These are phyloP conservation scores for Suillus weaverae DNA, from an alignment of 768 basidiomycete genomes.

Conservation along the genomic window DNA sequence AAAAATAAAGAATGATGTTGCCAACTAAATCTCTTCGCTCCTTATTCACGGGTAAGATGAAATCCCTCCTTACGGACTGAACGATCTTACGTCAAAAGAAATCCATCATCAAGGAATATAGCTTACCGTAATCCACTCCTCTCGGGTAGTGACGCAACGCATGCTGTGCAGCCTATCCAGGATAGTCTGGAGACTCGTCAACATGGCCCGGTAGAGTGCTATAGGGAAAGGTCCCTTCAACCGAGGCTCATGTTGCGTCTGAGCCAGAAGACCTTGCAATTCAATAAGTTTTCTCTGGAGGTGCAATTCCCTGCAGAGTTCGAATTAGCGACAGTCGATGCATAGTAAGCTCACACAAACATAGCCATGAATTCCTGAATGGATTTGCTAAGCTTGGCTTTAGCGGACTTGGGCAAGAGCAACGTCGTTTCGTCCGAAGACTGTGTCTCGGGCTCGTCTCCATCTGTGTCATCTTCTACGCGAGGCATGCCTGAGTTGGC, in stretches of 20 bases:
- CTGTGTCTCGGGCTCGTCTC: constrained; percentile 8
- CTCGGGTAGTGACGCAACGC: constrained; percentile 93
- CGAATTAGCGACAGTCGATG: not conserved
- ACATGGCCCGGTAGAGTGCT: constrained; percentile 75
- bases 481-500: constrained; percentile 77
- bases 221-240: constrained; percentile 95
- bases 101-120: not conserved
- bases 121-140: constrained; percentile 89
- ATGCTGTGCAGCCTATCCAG: constrained; percentile 91
- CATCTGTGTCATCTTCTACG: constrained; percentile 28
- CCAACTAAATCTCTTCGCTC: constrained; percentile 94
- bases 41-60: constrained; percentile 86
- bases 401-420: constrained; percentile 35
- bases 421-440: constrained; percentile 31
- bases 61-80: constrained; percentile 80
- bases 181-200: constrained; percentile 82
- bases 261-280: constrained; percentile 79
- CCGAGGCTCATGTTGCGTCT: constrained; percentile 91
- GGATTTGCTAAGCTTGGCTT: constrained; percentile 55
- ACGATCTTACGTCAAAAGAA: not conserved
- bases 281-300: constrained; percentile 89
- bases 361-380: constrained; percentile 91
- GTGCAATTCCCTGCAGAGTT: constrained; percentile 78
- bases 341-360: constrained; percentile 43
- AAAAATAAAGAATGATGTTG: constrained; percentile 89